Percentiles rank a stretch among this genome's conserved stretches.
phyloP scores from a whole-genome alignment of 139 green algal species.

The Volvox africanus region DNA sequence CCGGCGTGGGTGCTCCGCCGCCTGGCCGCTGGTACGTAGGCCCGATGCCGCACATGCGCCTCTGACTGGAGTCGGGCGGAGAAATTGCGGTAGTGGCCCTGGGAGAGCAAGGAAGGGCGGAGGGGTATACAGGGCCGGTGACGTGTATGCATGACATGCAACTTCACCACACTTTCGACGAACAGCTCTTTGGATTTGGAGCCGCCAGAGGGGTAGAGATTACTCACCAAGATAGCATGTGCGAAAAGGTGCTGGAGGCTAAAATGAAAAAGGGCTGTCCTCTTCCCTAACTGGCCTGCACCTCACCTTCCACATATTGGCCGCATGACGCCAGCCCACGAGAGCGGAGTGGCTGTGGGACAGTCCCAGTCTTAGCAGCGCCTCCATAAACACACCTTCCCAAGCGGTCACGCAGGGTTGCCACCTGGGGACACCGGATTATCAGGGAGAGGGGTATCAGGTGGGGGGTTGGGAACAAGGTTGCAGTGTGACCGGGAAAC shows the following conservation, averaged over 20 bases:
- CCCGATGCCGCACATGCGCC: neutral
- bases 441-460: too few relatives aligned
- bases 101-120: neutral
- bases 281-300: too few relatives aligned
- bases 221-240: too few relatives aligned
- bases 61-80: neutral
- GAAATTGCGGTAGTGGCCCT: slow-evolving; percentile 19
- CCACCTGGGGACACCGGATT: slow-evolving; percentile 4
- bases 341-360: neutral
- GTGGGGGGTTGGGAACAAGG: neutral
- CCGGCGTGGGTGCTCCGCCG: slow-evolving; percentile 11
- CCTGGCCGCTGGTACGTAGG: neutral
- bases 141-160: too few relatives aligned
- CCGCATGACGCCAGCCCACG: slow-evolving; percentile 31
- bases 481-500: too few relatives aligned
- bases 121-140: too few relatives aligned
- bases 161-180: too few relatives aligned
- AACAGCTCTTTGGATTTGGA: too few relatives aligned
- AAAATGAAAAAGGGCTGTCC: too few relatives aligned
- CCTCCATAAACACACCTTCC: slow-evolving; percentile 32
- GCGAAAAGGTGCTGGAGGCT: too few relatives aligned
- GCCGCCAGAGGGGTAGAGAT: too few relatives aligned
- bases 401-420: slow-evolving; percentile 17
- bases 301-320: slow-evolving; percentile 37
- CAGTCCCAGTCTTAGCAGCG: slow-evolving; percentile 26